A percentile compares a stretch with the other conserved stretches of the same genome.
phyloP scores from a whole-genome alignment of 345 rosid species.

The Eucalyptus rudis region DNA sequence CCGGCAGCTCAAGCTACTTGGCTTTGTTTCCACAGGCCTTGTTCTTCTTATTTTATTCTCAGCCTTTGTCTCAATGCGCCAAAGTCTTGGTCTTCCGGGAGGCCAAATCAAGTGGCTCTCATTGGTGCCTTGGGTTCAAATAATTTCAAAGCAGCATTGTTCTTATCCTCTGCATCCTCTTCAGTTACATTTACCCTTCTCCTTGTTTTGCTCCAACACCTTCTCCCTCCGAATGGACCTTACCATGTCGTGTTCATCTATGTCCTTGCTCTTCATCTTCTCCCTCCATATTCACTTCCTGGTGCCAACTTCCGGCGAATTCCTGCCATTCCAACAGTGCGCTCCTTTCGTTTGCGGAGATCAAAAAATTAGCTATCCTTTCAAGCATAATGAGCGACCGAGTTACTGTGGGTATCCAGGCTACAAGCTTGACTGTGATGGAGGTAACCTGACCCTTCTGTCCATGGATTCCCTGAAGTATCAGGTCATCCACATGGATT shows the following conservation, averaged over 20 bases:
- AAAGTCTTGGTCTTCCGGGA: no score
- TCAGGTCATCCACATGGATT: neutral
- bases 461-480: neutral
- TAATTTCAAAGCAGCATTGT: neutral
- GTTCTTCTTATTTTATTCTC: no score
- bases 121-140: neutral
- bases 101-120: no score
- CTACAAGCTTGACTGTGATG: neutral
- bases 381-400: accelerated
- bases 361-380: neutral
- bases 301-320: accelerated
- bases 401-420: neutral
- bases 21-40: no score
- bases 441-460: accelerated
- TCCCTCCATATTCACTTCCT: neutral
- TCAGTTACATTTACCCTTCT: neutral
- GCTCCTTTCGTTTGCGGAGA: neutral
- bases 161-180: neutral
- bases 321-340: neutral
- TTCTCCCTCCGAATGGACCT: no score
- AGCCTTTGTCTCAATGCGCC: no score
- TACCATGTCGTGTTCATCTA: no score
- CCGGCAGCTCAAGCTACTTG: no score
- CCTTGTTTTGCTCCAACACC: neutral
- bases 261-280: neutral